Conservation (phyloP, 352 stramenopile genomes). For the Pythium guiyangense region DNA sequence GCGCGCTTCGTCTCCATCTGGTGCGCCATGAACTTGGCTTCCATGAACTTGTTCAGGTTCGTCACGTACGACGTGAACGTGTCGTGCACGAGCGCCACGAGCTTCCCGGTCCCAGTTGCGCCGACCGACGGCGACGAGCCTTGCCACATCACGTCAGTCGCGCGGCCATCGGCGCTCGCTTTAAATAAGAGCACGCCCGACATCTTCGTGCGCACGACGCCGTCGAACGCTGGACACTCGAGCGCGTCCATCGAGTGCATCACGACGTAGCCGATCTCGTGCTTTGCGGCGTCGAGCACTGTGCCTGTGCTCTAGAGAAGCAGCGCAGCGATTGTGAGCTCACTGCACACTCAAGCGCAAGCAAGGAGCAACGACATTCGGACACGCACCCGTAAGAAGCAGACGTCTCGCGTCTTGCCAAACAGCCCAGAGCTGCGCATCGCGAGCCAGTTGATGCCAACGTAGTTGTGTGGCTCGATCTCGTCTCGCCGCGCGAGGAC, state of each 20-base stretch:
- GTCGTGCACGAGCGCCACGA: conserved; percentile 45
- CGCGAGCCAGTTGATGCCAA: conserved; percentile 69
- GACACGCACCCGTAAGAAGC: conserved; percentile 51
- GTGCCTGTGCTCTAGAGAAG: conserved; percentile 33
- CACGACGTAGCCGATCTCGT: conserved; percentile 50
- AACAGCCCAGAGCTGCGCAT: conserved; percentile 40
- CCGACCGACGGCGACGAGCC: conserved; percentile 35
- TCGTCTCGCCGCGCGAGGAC: conserved; percentile 33
- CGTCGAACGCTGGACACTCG: conserved; percentile 52
- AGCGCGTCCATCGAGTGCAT: conserved; percentile 52
- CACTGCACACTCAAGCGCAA: background rate
- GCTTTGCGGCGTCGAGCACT: conserved; percentile 33
- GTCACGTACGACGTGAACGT: conserved; percentile 48
- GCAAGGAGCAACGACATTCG: background rate
- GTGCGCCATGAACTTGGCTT: conserved; percentile 54
- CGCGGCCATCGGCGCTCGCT: conserved; percentile 29
- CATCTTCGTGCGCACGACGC: conserved; percentile 44
- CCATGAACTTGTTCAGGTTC: conserved; percentile 56
- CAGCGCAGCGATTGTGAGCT: background rate
- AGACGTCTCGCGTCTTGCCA: conserved; percentile 54
- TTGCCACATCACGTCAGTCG: conserved; percentile 53
- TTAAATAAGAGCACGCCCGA: conserved; percentile 61
- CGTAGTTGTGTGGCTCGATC: conserved; percentile 42
- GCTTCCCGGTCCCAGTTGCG: conserved; percentile 34
- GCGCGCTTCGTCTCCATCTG: conserved; percentile 47